A percentile compares a stretch with the other conserved stretches of the same genome.
Conservation (phyloP, 1,139 yeast species). For the Geotrichum carabidarum region DNA sequence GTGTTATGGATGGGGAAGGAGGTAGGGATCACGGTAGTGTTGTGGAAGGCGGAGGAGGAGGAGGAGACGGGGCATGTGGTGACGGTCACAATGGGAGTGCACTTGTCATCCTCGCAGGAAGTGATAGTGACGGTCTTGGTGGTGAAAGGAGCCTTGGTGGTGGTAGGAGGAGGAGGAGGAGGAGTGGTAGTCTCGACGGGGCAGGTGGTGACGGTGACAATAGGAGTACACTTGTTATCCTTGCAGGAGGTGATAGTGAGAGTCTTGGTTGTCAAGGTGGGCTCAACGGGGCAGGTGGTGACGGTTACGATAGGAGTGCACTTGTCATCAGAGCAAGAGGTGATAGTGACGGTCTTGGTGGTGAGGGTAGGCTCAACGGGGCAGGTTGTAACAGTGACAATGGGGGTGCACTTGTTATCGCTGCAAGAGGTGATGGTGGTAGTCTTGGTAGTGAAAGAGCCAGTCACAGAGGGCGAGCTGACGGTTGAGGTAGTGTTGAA, state of each 20-base stretch:
- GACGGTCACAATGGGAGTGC: conserved; percentile 8
- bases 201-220: conserved; percentile 4
- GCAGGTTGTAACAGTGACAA: conserved; percentile 10
- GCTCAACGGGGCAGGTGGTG: conserved; percentile 15
- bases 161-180: not conserved
- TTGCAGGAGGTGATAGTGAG: conserved; percentile 15
- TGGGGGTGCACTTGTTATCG: conserved; percentile 15
- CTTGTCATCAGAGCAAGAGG: not conserved
- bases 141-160: conserved; percentile 1
- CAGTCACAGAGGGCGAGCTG: conserved; percentile 13
- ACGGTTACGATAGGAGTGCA: conserved; percentile 9
- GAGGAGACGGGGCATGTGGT: conserved; percentile 15
- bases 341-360: conserved; percentile 4
- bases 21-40: conserved; percentile 6
- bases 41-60: too few relatives aligned
- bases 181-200: conserved; percentile 7
- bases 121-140: conserved; percentile 17
- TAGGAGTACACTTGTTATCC: not conserved
- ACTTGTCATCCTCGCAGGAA: conserved; percentile 8
- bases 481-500: conserved; percentile 11
- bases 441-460: conserved; percentile 8
- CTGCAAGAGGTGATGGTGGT: conserved; percentile 18
- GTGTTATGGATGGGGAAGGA: not conserved
- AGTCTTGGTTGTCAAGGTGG: not conserved
- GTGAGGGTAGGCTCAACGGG: conserved; percentile 1